Percentiles rank a stretch among this genome's conserved stretches.
Conservation (phyloP, 257 asterid genomes). For the Fraxinus quadrangulata region DNA sequence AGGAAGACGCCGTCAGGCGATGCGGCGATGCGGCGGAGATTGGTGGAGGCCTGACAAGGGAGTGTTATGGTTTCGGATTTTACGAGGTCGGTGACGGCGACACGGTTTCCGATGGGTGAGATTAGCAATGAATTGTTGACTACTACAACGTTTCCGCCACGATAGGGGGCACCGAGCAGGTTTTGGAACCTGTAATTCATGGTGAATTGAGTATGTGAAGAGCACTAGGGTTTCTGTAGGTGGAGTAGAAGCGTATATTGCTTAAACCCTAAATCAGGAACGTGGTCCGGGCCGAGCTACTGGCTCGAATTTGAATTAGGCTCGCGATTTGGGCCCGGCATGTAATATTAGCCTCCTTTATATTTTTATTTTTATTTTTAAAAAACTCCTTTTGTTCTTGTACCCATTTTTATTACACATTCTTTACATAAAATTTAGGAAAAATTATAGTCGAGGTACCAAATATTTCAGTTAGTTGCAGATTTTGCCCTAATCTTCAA, state of each 20-base stretch:
- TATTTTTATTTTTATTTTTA: too few species aligned
- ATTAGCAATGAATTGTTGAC: slow-evolving; percentile 58
- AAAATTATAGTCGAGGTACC: too few species aligned
- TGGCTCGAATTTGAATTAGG: not conserved
- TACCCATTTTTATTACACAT: too few species aligned
- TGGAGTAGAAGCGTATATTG: not conserved
- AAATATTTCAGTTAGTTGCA: too few species aligned
- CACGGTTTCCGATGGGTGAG: slow-evolving; percentile 89
- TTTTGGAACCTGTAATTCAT: slow-evolving; percentile 89
- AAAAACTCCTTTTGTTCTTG: too few species aligned
- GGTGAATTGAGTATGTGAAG: slow-evolving; percentile 19
- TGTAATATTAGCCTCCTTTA: too few species aligned
- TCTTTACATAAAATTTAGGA: too few species aligned
- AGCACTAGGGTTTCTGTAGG: slow-evolving; percentile 15
- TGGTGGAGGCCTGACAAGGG: slow-evolving; percentile 84
- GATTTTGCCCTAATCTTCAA: too few species aligned
- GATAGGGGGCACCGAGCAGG: slow-evolving; percentile 94
- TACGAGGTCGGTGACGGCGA: slow-evolving; percentile 86
- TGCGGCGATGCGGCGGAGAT: slow-evolving; percentile 75
- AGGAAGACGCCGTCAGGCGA: slow-evolving; percentile 83
- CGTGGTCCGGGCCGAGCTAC: not conserved
- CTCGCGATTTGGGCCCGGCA: not conserved
- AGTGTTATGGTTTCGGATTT: slow-evolving; percentile 78
- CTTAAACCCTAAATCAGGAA: slow-evolving; percentile 37
- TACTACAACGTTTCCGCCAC: slow-evolving; percentile 79